These are phyloP conservation scores for Micractinium conductrix DNA, from an alignment of 139 green algal genomes.

Conservation along the genomic window DNA sequence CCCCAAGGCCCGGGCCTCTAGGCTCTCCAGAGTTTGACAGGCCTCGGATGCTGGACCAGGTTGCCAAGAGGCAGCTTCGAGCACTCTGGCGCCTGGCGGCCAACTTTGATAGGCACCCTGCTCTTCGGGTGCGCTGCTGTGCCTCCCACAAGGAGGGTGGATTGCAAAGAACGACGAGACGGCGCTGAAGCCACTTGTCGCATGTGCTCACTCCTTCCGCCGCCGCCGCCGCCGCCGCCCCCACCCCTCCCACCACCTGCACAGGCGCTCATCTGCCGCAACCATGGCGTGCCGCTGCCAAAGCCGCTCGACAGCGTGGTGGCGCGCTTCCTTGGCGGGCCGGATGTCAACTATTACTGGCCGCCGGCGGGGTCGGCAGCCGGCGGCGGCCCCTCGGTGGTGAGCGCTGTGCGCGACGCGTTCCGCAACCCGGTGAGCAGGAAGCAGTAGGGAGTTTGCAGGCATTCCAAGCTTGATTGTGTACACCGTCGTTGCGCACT, in stretches of 20 bases:
- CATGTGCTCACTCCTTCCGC: not conserved
- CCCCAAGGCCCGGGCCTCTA: no score
- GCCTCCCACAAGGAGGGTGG: not conserved
- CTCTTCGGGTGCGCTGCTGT: not conserved
- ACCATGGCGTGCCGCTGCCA: conserved; percentile 1
- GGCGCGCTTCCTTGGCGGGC: conserved; percentile 20
- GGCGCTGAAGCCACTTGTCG: not conserved
- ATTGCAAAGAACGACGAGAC: no score
- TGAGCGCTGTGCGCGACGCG: not conserved
- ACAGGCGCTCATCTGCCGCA: conserved; percentile 32
- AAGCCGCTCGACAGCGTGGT: conserved; percentile 11
- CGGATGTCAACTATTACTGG: not conserved
- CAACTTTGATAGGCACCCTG: not conserved
- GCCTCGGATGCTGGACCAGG: no score
- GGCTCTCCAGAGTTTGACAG: no score
- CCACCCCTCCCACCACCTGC: no score
- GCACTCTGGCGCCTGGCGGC: not conserved
- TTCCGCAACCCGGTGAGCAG: conserved; percentile 30
- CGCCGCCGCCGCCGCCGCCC: not conserved
- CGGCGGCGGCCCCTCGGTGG: not conserved
- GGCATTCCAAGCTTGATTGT: no score
- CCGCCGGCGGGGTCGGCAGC: not conserved
- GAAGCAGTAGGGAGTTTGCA: no score
- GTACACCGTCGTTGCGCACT: no score
- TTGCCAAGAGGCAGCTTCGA: no score